Evolutionary conservation across 345 rosid species (phyloP), one percentile per base, ranked within the genome.

Genomic region (Lumnitzera littorea): DNA sequence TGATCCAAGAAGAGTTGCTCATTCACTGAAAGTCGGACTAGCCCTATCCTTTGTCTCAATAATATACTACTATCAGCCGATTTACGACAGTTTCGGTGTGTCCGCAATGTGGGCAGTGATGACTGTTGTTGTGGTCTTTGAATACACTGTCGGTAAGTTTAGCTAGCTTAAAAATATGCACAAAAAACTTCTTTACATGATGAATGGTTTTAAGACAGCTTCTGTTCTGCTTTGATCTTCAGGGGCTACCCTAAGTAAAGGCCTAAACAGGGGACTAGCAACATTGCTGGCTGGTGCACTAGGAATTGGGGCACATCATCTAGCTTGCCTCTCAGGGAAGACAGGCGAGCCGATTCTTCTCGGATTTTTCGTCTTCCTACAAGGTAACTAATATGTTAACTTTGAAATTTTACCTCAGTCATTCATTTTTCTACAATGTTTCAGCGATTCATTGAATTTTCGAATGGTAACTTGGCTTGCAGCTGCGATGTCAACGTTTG

Each of bases 91-190:
- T 66, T 84, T 88, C 24, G 95, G 90, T 4, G 82, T 72, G 63
- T 66, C 82, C 53, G 91, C 96, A 57, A 81, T 82, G 75, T 86
- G 96, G 96, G 96, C 95, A 50, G 80, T 91, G 0, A 80, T 91
- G 67, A 91, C 98, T 20, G 95, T 88, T 23, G 87, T 91, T 4
- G 84, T 88, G 52, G 88, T 88, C 59, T 88, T 84, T 41, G 96
- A 91, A 65, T 88, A 79, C 67, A 81, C 84, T 15, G 96, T 86
- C 0, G 96, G 97, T 82, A 65, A 62, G 86, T 60, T 29, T 27
- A 27, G 31, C 1, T 50, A n/a, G 2, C 12, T 0, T 20, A 36
- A 36, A 5, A 36, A 5, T 1, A 36, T 36, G 43, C 5, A 5
- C 43, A 36, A 9, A 5, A 36, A 36, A 36, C 43, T 36, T 36